Conservation (phyloP, 176 grass and related monocot species). For the Zea mays region DNA sequence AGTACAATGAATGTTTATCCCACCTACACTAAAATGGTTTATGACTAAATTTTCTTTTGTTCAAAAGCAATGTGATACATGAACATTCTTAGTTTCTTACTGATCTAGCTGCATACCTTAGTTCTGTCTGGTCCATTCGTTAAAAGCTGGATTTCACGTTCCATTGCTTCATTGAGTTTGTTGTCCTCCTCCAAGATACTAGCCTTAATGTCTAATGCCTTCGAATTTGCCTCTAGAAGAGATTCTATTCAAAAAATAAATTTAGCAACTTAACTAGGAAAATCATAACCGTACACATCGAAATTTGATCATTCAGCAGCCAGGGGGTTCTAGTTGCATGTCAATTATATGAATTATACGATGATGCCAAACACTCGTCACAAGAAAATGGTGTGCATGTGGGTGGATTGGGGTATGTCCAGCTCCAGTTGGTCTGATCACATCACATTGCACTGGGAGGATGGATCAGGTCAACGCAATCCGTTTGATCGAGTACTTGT, state of each 20-base stretch:
- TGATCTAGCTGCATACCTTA: slow-evolving; percentile 53
- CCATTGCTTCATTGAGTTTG: slow-evolving; percentile 62
- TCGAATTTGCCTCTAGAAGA: slow-evolving; percentile 54
- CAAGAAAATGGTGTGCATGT: not conserved
- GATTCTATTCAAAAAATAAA: slow-evolving; percentile 45
- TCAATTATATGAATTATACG: not conserved
- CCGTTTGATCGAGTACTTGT: not conserved
- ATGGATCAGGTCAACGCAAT: not conserved
- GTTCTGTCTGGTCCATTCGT: slow-evolving; percentile 45
- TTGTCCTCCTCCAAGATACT: slow-evolving; percentile 50
- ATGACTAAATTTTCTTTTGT: not conserved
- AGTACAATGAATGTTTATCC: not conserved
- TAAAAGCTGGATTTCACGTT: slow-evolving; percentile 55
- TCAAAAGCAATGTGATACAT: slow-evolving; percentile 3
- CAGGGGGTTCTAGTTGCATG: not conserved
- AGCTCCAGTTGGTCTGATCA: not conserved
- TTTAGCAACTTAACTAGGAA: slow-evolving; percentile 17
- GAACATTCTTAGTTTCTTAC: slow-evolving; percentile 25
- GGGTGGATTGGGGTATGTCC: not conserved
- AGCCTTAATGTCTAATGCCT: slow-evolving; percentile 46
- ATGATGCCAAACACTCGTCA: not conserved
- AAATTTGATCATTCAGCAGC: not conserved
- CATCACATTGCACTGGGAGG: not conserved
- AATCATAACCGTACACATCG: not conserved
- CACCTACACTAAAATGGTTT: slow-evolving; percentile 3